phyloP scores from a whole-genome alignment of 176 grass and related monocot genomes.

The Oryza glaberrima region DNA sequence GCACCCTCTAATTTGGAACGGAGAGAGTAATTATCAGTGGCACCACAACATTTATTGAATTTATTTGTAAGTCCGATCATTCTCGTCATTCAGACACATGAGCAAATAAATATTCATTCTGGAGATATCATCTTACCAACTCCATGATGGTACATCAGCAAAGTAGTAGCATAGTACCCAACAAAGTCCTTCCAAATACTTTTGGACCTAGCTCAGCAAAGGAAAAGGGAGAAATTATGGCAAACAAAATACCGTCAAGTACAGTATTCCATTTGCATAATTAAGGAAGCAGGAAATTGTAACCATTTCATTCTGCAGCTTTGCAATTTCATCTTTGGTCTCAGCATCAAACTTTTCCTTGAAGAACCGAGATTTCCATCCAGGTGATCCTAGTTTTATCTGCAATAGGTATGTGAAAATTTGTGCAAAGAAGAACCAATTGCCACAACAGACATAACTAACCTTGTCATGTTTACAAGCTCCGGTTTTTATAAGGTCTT shows the following conservation, averaged over 20 bases:
- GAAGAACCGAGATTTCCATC: conserved; percentile 69
- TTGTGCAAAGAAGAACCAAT: background rate
- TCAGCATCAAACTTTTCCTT: conserved; percentile 53
- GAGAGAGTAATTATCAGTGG: background rate
- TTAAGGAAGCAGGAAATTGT: conserved; percentile 29
- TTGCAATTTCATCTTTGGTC: conserved; percentile 41
- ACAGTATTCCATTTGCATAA: conserved; percentile 7
- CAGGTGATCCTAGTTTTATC: conserved; percentile 46
- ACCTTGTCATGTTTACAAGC: conserved; percentile 38
- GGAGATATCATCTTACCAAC: conserved; percentile 48
- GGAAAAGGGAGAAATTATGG: background rate
- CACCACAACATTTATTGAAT: background rate
- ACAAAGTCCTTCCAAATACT: conserved; percentile 71
- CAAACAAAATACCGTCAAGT: background rate
- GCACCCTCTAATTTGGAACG: too few relatives aligned
- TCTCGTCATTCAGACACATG: background rate
- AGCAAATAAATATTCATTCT: conserved; percentile 1
- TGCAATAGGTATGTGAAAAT: conserved; percentile 37
- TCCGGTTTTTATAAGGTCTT: conserved; percentile 46
- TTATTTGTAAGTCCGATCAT: background rate
- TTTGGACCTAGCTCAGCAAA: conserved; percentile 52
- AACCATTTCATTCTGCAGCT: conserved; percentile 48
- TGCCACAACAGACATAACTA: background rate
- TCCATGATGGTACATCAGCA: conserved; percentile 60
- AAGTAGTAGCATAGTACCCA: conserved; percentile 72